A percentile compares a stretch with the other conserved stretches of the same genome.
Conservation (phyloP, 352 stramenopile genomes). For the Phytopythium vexans region DNA sequence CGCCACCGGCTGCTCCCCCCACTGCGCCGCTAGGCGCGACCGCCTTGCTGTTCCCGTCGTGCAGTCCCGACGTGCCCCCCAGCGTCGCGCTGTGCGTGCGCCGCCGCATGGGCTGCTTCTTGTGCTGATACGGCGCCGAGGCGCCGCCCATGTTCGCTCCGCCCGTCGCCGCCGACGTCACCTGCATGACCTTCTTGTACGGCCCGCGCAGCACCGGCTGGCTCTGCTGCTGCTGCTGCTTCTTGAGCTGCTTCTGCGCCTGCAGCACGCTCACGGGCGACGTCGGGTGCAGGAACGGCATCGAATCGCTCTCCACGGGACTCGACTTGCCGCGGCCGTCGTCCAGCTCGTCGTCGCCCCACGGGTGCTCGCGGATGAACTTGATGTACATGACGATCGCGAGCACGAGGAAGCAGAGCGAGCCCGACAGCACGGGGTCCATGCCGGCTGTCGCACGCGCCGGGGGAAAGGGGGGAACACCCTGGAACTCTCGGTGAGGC, state of each 20-base stretch:
- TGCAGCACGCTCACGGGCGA: conserved; percentile 47
- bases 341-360: conserved; percentile 36
- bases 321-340: conserved; percentile 52
- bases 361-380: conserved; percentile 78
- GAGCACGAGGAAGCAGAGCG: conserved; percentile 83
- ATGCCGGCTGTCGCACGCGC: conserved; percentile 16
- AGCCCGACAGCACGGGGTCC: conserved; percentile 85
- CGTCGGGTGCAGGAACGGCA: conserved; percentile 69
- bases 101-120: conserved; percentile 77
- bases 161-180: conserved; percentile 8
- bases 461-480: too few relatives aligned
- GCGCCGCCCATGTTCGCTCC: conserved; percentile 10
- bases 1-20: conserved; percentile 9
- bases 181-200: conserved; percentile 36
- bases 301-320: conserved; percentile 56
- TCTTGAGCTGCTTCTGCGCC: conserved; percentile 40
- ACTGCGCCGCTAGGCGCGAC: conserved; percentile 19
- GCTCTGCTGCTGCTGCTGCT: conserved; percentile 17
- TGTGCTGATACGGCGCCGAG: conserved; percentile 39
- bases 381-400: conserved; percentile 88
- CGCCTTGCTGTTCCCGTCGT: conserved; percentile 22
- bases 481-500: too few relatives aligned
- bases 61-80: conserved; percentile 11
- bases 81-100: conserved; percentile 66
- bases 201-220: conserved; percentile 35